Evolutionary conservation across 1,139 yeast species (phyloP).

Genomic region (Lizanozyma gosingica): DNA sequence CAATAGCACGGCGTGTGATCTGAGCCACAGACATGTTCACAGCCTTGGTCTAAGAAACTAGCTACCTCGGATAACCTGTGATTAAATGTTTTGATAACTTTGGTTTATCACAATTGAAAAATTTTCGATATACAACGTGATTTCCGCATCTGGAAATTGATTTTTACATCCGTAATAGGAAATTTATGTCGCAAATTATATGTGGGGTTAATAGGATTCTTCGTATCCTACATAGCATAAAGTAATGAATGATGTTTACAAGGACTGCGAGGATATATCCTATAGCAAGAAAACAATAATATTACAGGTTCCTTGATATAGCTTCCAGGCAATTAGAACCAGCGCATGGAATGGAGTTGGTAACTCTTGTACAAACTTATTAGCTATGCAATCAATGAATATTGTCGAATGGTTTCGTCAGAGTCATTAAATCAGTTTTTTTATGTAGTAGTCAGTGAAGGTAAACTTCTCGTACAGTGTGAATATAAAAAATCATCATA

Average conservation of each 20-base stretch:
- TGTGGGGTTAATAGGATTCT: too few relatives aligned
- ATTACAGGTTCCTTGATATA: too few relatives aligned
- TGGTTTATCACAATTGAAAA: background rate
- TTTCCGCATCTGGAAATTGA: background rate
- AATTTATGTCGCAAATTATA: background rate
- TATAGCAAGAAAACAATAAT: too few relatives aligned
- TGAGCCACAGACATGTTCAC: background rate
- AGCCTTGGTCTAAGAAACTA: background rate
- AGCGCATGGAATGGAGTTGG: too few relatives aligned
- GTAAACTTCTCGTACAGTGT: slow-evolving; percentile 53
- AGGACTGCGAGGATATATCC: too few relatives aligned
- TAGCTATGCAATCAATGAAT: too few relatives aligned
- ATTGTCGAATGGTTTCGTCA: slow-evolving; percentile 32
- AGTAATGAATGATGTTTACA: too few relatives aligned
- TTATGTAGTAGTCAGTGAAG: slow-evolving; percentile 41
- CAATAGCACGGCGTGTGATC: background rate
- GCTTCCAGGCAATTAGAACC: too few relatives aligned
- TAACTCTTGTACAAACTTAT: too few relatives aligned
- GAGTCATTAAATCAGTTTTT: slow-evolving; percentile 78
- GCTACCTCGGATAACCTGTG: too few relatives aligned
- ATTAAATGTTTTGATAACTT: too few relatives aligned
- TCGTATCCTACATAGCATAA: too few relatives aligned
- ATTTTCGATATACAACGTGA: background rate
- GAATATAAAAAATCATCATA: slow-evolving; percentile 51
- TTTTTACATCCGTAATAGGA: background rate